Evolutionary conservation across 768 basidiomycete genomes (phyloP).

Genomic region (Royoungia palumana): DNA sequence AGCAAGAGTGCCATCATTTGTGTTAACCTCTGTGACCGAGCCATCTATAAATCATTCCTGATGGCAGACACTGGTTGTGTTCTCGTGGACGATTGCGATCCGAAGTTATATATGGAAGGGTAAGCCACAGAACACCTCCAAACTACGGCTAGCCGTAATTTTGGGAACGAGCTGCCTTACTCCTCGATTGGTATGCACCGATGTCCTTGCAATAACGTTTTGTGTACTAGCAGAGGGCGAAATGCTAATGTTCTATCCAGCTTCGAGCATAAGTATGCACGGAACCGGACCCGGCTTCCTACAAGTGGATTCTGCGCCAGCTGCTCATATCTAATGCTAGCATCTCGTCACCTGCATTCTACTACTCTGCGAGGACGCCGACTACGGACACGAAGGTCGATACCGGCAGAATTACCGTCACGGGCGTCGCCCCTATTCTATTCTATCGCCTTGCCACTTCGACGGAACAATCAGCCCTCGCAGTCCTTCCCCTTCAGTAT

Average conservation of each 20-base stretch:
- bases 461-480: too few species aligned
- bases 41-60: not conserved
- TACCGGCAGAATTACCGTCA: not conserved
- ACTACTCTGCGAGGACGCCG: not conserved
- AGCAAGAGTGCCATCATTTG: not conserved
- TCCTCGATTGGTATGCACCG: constrained; percentile 5
- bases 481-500: too few species aligned
- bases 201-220: too few species aligned
- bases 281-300: not conserved
- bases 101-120: not conserved
- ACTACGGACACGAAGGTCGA: not conserved
- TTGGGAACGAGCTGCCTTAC: not conserved
- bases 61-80: not conserved
- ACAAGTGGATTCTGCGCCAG: not conserved
- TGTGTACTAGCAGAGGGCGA: too few species aligned
- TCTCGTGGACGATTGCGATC: not conserved
- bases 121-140: not conserved
- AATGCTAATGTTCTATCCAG: not conserved
- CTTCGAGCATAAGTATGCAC: constrained; percentile 3
- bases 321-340: not conserved
- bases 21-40: not conserved
- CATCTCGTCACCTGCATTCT: not conserved
- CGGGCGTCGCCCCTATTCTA: too few species aligned
- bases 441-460: too few species aligned
- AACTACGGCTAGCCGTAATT: constrained; percentile 1